These are phyloP conservation scores for Miamiensis avidus DNA, from an alignment of 169 alveolate genomes.

Conservation along the genomic window DNA sequence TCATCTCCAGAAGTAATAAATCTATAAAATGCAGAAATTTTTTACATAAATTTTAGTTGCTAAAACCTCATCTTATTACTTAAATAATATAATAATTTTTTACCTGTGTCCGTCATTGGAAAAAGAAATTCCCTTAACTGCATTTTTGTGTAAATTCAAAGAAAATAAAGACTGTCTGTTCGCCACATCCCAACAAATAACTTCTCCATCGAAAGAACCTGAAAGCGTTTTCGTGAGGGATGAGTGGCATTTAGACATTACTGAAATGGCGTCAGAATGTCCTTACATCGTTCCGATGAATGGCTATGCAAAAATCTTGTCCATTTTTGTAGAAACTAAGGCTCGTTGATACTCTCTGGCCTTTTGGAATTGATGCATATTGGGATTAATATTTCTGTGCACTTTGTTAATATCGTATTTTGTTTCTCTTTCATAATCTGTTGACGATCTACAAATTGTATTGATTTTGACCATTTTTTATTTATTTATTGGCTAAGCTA, in stretches of 20 bases:
- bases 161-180: slow-evolving; percentile 81
- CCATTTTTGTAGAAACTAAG: slow-evolving; percentile 95
- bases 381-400: slow-evolving; percentile 84
- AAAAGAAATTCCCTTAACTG: slow-evolving; percentile 90
- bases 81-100: not conserved
- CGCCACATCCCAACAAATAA: slow-evolving; percentile 94
- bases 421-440: slow-evolving; percentile 71
- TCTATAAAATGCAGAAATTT: slow-evolving; percentile 10
- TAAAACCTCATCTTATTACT: not conserved
- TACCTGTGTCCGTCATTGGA: slow-evolving; percentile 54
- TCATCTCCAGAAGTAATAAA: slow-evolving; percentile 93
- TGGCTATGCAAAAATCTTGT: slow-evolving; percentile 97
- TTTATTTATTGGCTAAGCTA: not conserved
- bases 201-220: slow-evolving; percentile 97
- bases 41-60: too few relatives aligned
- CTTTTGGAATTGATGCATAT: slow-evolving; percentile 87
- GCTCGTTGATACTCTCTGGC: slow-evolving; percentile 97
- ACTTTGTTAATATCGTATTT: slow-evolving; percentile 76
- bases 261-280: slow-evolving; percentile 95
- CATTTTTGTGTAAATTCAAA: slow-evolving; percentile 94
- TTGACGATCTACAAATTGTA: slow-evolving; percentile 71
- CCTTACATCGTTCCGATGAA: slow-evolving; percentile 94
- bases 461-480: slow-evolving; percentile 84
- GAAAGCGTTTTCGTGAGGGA: slow-evolving; percentile 87
- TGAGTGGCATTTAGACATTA: slow-evolving; percentile 84